These are phyloP conservation scores for Stephania cephalantha DNA, from an alignment of 164 flowering plant genomes.

Conservation along the genomic window DNA sequence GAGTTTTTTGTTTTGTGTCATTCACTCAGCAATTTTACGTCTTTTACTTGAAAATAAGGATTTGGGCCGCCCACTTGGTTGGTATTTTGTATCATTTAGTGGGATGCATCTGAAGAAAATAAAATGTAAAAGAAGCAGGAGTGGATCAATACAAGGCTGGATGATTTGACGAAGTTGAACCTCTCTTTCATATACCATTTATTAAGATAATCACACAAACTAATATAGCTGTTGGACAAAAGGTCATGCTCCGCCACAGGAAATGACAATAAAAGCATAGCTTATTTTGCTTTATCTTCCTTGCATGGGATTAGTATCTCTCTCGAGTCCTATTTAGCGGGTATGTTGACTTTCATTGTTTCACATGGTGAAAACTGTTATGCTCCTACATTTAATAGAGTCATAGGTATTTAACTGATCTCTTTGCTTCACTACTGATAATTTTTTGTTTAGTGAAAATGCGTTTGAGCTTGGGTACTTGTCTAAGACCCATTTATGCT, in stretches of 20 bases:
- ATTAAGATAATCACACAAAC: neutral
- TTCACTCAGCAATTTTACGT: no score
- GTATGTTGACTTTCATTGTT: slow-evolving; percentile 34
- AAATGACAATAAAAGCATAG: neutral
- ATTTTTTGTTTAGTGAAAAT: neutral
- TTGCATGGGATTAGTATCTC: slow-evolving; percentile 11
- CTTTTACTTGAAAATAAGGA: no score
- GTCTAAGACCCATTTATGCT: slow-evolving; percentile 25
- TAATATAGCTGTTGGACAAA: neutral
- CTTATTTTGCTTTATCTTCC: slow-evolving; percentile 2
- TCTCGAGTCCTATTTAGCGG: neutral
- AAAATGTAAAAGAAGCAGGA: neutral
- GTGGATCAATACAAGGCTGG: neutral
- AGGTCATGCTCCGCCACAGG: neutral
- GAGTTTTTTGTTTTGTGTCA: no score
- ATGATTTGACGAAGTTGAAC: neutral
- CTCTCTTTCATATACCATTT: neutral
- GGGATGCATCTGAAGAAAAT: no score
- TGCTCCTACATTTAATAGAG: slow-evolving; percentile 42
- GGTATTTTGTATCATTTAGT: no score
- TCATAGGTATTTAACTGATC: slow-evolving; percentile 33
- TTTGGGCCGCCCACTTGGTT: no score
- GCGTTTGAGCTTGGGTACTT: neutral
- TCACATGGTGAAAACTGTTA: slow-evolving; percentile 52
- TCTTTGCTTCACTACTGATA: slow-evolving; percentile 23